These are phyloP conservation scores for Calonectria pseudoturangicola DNA, from an alignment of 2,329 filamentous ascomycete species.

Conservation along the genomic window DNA sequence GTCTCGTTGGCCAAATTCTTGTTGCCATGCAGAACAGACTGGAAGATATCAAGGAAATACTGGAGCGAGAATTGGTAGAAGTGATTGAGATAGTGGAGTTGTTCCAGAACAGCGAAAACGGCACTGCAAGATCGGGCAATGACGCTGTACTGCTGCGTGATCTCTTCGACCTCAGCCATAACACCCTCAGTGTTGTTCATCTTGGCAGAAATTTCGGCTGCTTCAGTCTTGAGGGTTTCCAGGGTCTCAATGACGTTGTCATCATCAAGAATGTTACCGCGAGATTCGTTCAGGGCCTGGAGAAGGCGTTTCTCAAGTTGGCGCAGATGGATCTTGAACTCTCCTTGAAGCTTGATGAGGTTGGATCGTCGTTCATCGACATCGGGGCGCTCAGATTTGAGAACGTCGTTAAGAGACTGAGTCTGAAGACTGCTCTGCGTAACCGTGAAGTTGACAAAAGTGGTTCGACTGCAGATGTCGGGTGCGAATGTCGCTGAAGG, in stretches of 20 bases:
- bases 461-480: slow-evolving; percentile 98
- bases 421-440: slow-evolving; percentile 99
- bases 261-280: slow-evolving; percentile 97
- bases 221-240: slow-evolving; percentile 98
- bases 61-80: slow-evolving; percentile 99
- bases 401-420: slow-evolving; percentile 96
- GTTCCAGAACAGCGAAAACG: slow-evolving; percentile 96
- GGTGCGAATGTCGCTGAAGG: slow-evolving; percentile 96
- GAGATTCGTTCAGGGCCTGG: slow-evolving; percentile 96
- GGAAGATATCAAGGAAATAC: slow-evolving; percentile 98
- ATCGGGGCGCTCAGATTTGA: slow-evolving; percentile 97
- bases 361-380: slow-evolving; percentile 97
- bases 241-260: slow-evolving; percentile 98
- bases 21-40: slow-evolving; percentile 89
- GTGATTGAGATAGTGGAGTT: slow-evolving; percentile 98
- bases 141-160: slow-evolving; percentile 94
- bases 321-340: slow-evolving; percentile 98
- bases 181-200: slow-evolving; percentile 97
- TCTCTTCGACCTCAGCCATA: slow-evolving; percentile 97
- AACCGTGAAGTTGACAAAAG: slow-evolving; percentile 99
- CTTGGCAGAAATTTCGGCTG: slow-evolving; percentile 95
- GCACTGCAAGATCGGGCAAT: slow-evolving; percentile 97
- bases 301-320: slow-evolving; percentile 95
- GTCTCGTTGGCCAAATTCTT: slow-evolving; percentile 81
- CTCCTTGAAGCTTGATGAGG: slow-evolving; percentile 98